Base-by-base conservation (phyloP, 768 basidiomycete genomes). In the Lentinula sp. region DNA sequence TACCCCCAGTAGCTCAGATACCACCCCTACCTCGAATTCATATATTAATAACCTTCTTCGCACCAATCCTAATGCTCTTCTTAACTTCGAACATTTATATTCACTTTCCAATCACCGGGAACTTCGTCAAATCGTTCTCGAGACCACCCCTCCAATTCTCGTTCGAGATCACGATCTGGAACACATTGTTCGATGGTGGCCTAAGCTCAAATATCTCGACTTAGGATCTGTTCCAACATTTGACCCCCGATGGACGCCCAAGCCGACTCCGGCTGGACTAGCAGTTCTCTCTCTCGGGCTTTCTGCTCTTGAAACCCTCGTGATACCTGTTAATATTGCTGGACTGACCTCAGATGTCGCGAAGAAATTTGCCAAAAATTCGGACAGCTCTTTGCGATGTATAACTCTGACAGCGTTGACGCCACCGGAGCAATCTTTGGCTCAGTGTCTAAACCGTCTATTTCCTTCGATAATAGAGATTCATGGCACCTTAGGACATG, bases 141-240 rank as follows among this genome's bases (percentile, higher is more conserved):
- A 82, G 61, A 70, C 74, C 9, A 76, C 74, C 0, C 61, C 76
- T 39, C 79, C 79, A 1, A 74, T 74, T 4, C 65, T 67, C 63
- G 61, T 81, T 18, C 69, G 63, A 23, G 80, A 83, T 63, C 9
- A 64, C 35, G 77, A 76, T 41, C 62, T 82, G 20, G 73, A 70
- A 41, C 69, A 71, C 54, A 65, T 83, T 43, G 62, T 72, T 16
- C 68, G 62, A 6, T 80, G 76, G 74, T 82, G 82, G 82, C 81
- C 81, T 15, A 61, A 66, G 43, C 72, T 83, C 6, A 66, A 72
- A 8, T 70, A 73, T 50, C 74, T 84, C 36, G 75, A 81, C 60
- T 60, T 83, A 10, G 79, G 79, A 1, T 65, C 68, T 2, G 56
- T 65, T 4, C 66, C 66, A 23, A 70, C 68, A 4, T 65, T 68